Base-by-base conservation (phyloP, 192 early-diverging fungal genomes). In the Rhizophlyctis rosea region DNA sequence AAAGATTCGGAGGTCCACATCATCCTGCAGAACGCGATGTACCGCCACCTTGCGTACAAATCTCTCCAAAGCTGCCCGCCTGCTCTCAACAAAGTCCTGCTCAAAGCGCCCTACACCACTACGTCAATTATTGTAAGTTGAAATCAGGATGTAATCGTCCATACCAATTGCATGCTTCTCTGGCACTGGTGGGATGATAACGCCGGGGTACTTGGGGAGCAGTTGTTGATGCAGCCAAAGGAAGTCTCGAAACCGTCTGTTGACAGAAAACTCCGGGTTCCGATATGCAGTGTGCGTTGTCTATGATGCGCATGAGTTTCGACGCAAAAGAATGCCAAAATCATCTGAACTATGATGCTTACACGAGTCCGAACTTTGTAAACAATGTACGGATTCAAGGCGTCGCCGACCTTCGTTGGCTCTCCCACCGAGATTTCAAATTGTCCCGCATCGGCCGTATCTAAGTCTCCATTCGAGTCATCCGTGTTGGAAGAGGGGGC, bases 21-120 rank as follows among this genome's bases (percentile, higher is more conserved):
- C 90, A 11, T 82, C 79, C 73, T 91, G 88, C 23, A 98, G 76
- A 61, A 87, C 82, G 4, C 87, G 89, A 63, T 98, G 95, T 13
- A 78, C 71, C 18, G 80, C 85, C 35, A 94, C 88, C 58, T 90
- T 89, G n/a, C 71, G 67, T 30, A 96, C 65, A 76, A 91, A 93
- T 58, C 84, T 81, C 71, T 96, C 92, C 23, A 98, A 77, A 0
- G 87, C 91, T 32, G 82, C 78, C 2, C 93, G 81, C 13, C 95
- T 82, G 35, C 81, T 83, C 71, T 98, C 93, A 13, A 98, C 86
- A 85, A 98, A 98, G 58, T 95, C 93, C 69, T 96, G 90, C 66
- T 93, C 88, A 61, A 98, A 98, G 24, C 95, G 87, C 14, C 89
- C 90, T 86, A 34, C 18, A 48, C 3, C 3, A 28, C n/a, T 4